Evolutionary conservation across 1,284 basidiomycete species (phyloP).

Genomic region (Cystobasidiaceae sp.): DNA sequence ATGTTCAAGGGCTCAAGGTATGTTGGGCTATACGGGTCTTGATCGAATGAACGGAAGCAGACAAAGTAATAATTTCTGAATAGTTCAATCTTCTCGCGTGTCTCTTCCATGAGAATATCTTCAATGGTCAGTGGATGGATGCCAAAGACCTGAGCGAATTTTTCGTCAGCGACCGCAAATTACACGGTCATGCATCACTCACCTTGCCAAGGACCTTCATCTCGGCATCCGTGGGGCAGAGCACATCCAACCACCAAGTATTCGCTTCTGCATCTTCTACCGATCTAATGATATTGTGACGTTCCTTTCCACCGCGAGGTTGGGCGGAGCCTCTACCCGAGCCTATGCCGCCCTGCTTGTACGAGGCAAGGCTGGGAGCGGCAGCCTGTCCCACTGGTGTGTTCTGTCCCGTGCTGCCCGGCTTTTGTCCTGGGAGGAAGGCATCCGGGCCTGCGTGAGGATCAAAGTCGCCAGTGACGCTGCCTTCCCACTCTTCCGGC

Average conservation of each 20-base stretch:
- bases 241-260: slow-evolving; percentile 98
- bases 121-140: slow-evolving; percentile 98
- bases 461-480: background rate
- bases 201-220: slow-evolving; percentile 96
- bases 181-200: too few relatives aligned
- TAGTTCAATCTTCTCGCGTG: slow-evolving; percentile 98
- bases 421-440: slow-evolving; percentile 9
- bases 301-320: background rate
- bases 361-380: slow-evolving; percentile 19
- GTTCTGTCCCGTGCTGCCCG: slow-evolving; percentile 20
- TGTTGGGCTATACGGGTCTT: slow-evolving; percentile 95
- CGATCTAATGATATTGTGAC: slow-evolving; percentile 48
- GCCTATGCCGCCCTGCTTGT: background rate
- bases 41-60: slow-evolving; percentile 98
- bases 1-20: slow-evolving; percentile 98
- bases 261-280: slow-evolving; percentile 57
- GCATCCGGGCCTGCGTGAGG: background rate
- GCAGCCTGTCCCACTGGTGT: background rate
- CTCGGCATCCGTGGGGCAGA: slow-evolving; percentile 92
- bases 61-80: slow-evolving; percentile 99
- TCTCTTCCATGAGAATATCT: slow-evolving; percentile 99
- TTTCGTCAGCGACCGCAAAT: slow-evolving; percentile 25
- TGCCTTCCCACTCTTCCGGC: slow-evolving; percentile 32
- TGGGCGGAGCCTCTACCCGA: background rate
- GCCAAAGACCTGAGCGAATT: slow-evolving; percentile 68